A percentile compares a stretch with the other conserved stretches of the same genome.
phyloP scores from a whole-genome alignment of 2,329 filamentous ascomycete species.

The Fusarium penzigii region DNA sequence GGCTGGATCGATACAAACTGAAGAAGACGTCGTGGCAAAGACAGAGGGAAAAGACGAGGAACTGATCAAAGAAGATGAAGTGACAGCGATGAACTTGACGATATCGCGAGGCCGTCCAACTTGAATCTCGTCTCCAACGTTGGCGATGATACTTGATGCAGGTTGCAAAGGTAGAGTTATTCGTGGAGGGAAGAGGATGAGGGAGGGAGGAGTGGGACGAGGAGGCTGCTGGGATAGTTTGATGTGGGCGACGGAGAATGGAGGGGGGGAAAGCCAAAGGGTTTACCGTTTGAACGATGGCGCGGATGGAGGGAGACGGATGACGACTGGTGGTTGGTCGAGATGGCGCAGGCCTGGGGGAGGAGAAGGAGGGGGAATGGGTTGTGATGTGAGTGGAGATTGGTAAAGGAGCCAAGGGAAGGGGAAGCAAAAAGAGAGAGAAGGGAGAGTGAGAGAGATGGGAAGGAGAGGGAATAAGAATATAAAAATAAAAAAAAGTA shows the following conservation, averaged over 20 bases:
- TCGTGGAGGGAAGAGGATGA: slow-evolving; percentile 20
- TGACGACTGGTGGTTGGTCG: slow-evolving; percentile 38
- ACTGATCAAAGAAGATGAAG: too few species aligned
- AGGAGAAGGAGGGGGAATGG: too few species aligned
- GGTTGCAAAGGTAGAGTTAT: slow-evolving; percentile 22
- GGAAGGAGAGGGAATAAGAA: too few species aligned
- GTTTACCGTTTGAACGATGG: slow-evolving; percentile 30
- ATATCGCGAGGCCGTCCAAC: too few species aligned
- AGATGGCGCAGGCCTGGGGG: slow-evolving; percentile 31
- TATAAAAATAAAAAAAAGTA: too few species aligned
- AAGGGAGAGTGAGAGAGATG: slow-evolving; percentile 17
- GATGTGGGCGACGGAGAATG: slow-evolving; percentile 23
- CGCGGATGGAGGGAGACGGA: slow-evolving; percentile 33
- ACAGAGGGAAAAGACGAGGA: too few species aligned
- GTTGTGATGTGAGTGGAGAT: slow-evolving; percentile 18
- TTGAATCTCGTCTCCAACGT: too few species aligned
- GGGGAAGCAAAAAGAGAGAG: slow-evolving; percentile 19
- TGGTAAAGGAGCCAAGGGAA: slow-evolving; percentile 20
- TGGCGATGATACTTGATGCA: slow-evolving; percentile 16
- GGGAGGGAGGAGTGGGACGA: slow-evolving; percentile 27
- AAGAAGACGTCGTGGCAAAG: too few species aligned
- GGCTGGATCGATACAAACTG: too few species aligned
- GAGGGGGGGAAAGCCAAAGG: slow-evolving; percentile 21
- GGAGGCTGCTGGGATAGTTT: slow-evolving; percentile 25
- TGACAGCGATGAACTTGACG: too few species aligned